Evolutionary conservation across 1,284 basidiomycete genomes (phyloP).

Genomic region (Malassezia japonica): DNA sequence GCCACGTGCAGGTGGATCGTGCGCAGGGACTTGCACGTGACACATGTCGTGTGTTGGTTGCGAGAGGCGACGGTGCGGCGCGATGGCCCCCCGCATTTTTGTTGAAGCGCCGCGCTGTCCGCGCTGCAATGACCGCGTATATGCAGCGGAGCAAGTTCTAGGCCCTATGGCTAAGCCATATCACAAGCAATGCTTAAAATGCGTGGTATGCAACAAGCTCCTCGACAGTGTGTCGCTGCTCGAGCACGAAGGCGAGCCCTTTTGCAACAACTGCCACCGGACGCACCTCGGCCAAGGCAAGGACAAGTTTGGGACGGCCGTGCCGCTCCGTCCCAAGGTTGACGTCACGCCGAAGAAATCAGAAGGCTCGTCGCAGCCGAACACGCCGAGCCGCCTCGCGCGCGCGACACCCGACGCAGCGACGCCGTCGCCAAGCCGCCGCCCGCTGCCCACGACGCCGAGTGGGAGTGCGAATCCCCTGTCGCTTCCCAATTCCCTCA

Average conservation of each 20-base stretch:
- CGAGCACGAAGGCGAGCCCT: constrained; percentile 45
- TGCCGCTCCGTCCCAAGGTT: constrained; percentile 23
- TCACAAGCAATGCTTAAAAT: constrained; percentile 45
- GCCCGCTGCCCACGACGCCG: constrained; percentile 4
- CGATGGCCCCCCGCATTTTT: constrained; percentile 28
- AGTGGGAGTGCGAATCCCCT: neutral
- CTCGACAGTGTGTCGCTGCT: constrained; percentile 43
- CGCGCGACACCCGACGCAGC: neutral
- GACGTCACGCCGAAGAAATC: neutral
- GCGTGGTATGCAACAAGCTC: constrained; percentile 40
- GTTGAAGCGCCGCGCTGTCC: constrained; percentile 43
- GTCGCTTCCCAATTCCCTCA: neutral
- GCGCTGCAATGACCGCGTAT: constrained; percentile 40
- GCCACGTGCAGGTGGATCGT: constrained; percentile 2
- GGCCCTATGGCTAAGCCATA: constrained; percentile 42
- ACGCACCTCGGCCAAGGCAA: constrained; percentile 44
- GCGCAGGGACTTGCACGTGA: neutral
- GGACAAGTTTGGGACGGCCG: constrained; percentile 41
- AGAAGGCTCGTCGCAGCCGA: neutral
- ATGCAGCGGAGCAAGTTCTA: constrained; percentile 43
- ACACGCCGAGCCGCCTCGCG: neutral
- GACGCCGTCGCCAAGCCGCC: constrained; percentile 9
- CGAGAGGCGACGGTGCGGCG: neutral
- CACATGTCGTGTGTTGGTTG: neutral
- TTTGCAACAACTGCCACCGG: constrained; percentile 45